These are phyloP conservation scores for Xylaria sp. DNA, from an alignment of 2,329 filamentous ascomycete species.

Conservation along the genomic window DNA sequence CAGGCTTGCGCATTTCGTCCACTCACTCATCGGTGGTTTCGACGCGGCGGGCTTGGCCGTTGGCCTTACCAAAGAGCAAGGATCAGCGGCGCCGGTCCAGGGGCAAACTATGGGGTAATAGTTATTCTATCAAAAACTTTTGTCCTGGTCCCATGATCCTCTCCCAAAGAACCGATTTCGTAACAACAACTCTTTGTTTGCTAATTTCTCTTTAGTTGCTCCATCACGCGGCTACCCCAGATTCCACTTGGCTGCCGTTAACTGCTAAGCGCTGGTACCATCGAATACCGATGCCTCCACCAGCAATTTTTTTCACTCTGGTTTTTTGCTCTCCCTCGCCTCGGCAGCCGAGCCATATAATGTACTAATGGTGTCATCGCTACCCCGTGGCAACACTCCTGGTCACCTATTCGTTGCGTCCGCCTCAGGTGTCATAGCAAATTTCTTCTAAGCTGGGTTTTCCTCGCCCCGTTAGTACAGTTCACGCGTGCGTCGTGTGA, in stretches of 20 bases:
- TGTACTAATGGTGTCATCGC: constrained; percentile 29
- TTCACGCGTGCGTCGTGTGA: constrained; percentile 30
- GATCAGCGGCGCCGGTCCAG: constrained; percentile 5
- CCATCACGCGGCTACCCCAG: constrained; percentile 42
- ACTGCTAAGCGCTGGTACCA: constrained; percentile 36
- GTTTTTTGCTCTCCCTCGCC: constrained; percentile 13
- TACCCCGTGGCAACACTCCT: constrained; percentile 10
- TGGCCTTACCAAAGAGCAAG: constrained; percentile 4
- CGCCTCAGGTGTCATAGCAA: constrained; percentile 27
- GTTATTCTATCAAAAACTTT: constrained; percentile 40
- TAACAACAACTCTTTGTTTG: constrained; percentile 39
- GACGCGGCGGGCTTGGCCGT: constrained; percentile 16
- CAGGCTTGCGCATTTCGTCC: constrained; percentile 3
- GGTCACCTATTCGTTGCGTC: constrained; percentile 21
- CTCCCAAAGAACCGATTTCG: constrained; percentile 36
- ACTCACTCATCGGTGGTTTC: not conserved
- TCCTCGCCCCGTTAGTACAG: constrained; percentile 3
- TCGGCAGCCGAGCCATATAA: constrained; percentile 15
- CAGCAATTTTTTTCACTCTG: not conserved
- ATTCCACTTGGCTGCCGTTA: constrained; percentile 40
- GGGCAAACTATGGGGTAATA: constrained; percentile 43
- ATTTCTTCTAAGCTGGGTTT: constrained; percentile 30
- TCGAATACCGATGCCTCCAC: constrained; percentile 11
- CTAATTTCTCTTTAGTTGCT: constrained; percentile 35
- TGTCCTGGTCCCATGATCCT: constrained; percentile 35